These are phyloP conservation scores for Euphorbia schlechtendalii DNA, from an alignment of 441 rosid species.

Conservation along the genomic window DNA sequence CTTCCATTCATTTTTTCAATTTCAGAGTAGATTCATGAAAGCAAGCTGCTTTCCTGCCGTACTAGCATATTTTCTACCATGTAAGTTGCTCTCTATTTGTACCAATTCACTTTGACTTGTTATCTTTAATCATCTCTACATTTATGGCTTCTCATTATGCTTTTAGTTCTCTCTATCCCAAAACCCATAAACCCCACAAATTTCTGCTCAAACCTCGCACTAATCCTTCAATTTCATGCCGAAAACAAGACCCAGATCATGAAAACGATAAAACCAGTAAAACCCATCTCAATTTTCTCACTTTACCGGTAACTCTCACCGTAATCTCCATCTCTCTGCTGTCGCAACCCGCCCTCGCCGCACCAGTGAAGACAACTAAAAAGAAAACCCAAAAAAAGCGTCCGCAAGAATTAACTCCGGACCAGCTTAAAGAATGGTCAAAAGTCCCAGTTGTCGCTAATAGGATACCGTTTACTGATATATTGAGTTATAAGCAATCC, in stretches of 20 bases:
- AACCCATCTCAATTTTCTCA: constrained; percentile 38
- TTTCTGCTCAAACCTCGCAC: constrained; percentile 13
- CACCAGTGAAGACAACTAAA: constrained; percentile 34
- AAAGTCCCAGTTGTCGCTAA: constrained; percentile 56
- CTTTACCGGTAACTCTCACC: constrained; percentile 63
- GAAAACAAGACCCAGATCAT: constrained; percentile 23
- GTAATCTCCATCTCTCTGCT: constrained; percentile 52
- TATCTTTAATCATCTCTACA: neutral
- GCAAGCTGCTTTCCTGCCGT: neutral
- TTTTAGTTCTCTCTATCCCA: constrained; percentile 32
- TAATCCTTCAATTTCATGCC: constrained; percentile 36
- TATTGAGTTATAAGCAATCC: constrained; percentile 44
- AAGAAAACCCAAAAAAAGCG: constrained; percentile 48
- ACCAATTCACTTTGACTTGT: neutral
- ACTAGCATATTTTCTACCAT: neutral
- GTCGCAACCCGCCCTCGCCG: constrained; percentile 39
- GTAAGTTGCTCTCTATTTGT: constrained; percentile 6
- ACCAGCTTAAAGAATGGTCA: constrained; percentile 73
- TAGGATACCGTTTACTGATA: constrained; percentile 69
- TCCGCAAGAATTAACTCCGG: constrained; percentile 52
- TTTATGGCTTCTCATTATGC: constrained; percentile 46
- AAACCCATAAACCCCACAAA: constrained; percentile 21
- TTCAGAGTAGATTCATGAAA: constrained; percentile 5
- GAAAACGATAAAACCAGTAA: constrained; percentile 25
- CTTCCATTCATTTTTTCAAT: neutral